Conservation (phyloP, 2,329 filamentous ascomycete genomes). For the Fulvia fulva region DNA sequence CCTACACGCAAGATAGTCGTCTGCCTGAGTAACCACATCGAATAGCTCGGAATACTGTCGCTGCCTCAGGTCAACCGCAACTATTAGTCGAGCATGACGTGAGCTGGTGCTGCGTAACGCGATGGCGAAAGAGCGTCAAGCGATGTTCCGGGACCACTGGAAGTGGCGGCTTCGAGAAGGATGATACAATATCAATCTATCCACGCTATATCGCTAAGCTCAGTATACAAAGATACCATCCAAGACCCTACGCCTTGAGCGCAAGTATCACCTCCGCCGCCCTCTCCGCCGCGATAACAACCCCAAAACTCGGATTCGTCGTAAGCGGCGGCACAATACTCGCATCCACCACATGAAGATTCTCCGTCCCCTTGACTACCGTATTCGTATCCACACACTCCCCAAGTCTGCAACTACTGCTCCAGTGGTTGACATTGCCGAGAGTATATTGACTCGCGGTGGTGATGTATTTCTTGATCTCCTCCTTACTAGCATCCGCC, state of each 20-base stretch:
- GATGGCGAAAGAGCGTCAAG: no score
- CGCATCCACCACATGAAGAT: conserved; percentile 51
- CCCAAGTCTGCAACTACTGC: conserved; percentile 50
- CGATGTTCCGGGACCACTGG: no score
- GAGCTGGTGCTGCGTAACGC: no score
- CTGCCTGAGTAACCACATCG: no score
- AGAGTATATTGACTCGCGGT: conserved; percentile 44
- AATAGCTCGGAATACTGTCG: no score
- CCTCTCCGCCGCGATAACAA: conserved; percentile 53
- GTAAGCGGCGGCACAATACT: conserved; percentile 50
- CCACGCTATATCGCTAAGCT: background rate
- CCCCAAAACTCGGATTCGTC: conserved; percentile 53
- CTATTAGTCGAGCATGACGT: no score
- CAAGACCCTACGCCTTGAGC: conserved; percentile 11
- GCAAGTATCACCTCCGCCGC: conserved; percentile 48
- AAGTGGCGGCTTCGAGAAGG: background rate
- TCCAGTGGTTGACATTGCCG: conserved; percentile 53
- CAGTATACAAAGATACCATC: background rate
- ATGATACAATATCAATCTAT: background rate
- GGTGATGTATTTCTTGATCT: conserved; percentile 51
- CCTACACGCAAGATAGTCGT: no score
- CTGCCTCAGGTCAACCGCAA: no score
- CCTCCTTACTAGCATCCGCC: conserved; percentile 42
- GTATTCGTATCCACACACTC: conserved; percentile 48
- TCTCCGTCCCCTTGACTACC: conserved; percentile 47